A percentile compares a stretch with the other conserved stretches of the same genome.
phyloP scores from a whole-genome alignment of 768 basidiomycete genomes.

The Suillus bovinus region DNA sequence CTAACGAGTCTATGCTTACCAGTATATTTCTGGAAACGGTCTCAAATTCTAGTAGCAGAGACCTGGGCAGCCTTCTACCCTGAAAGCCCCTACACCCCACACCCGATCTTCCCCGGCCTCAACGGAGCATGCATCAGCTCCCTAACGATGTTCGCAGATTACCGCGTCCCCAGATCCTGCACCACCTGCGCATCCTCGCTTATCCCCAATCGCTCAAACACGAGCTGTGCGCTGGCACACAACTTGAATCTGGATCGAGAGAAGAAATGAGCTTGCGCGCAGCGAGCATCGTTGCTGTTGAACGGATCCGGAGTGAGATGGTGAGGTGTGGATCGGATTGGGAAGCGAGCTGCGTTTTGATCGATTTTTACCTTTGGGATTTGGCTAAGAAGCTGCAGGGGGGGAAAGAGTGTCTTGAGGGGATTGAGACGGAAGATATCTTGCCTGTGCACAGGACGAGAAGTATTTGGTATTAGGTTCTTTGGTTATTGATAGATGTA shows the following conservation, averaged over 20 bases:
- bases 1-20: background rate
- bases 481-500: constrained; percentile 5
- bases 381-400: constrained; percentile 73
- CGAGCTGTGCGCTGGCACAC: constrained; percentile 44
- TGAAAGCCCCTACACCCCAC: constrained; percentile 39
- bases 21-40: constrained; percentile 89
- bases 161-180: constrained; percentile 87
- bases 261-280: constrained; percentile 82
- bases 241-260: constrained; percentile 53
- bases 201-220: constrained; percentile 66
- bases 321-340: constrained; percentile 37
- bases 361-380: constrained; percentile 93
- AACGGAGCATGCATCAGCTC: constrained; percentile 61
- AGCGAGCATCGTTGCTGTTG: constrained; percentile 79
- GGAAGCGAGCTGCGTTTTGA: constrained; percentile 70
- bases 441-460: constrained; percentile 77
- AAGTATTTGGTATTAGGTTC: constrained; percentile 79
- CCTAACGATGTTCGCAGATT: constrained; percentile 94
- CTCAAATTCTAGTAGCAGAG: constrained; percentile 90
- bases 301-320: constrained; percentile 58
- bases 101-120: constrained; percentile 71
- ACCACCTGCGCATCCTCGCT: constrained; percentile 74
- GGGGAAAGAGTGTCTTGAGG: constrained; percentile 59
- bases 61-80: constrained; percentile 93
- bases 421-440: constrained; percentile 53